Conservation (phyloP, 139 green algal species). For the Parachlorella kessleri region DNA sequence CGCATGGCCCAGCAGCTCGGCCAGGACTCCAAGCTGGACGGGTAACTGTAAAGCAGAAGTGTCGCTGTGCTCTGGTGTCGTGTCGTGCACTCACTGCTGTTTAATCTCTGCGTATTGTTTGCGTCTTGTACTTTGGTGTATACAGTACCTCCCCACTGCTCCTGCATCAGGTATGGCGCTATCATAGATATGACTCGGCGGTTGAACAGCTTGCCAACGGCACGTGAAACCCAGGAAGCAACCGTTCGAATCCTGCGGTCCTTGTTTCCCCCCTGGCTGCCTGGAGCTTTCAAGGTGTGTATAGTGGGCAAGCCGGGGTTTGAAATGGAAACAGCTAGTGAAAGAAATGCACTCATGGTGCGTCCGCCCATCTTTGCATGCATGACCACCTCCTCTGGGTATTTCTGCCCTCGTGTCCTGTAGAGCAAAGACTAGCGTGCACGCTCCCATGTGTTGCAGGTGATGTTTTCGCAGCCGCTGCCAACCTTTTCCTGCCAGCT, state of each 20-base stretch:
- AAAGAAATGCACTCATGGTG: conserved; percentile 41
- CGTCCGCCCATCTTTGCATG: neutral
- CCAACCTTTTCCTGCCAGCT: conserved; percentile 60
- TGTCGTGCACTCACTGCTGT: neutral
- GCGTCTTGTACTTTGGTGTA: too few relatives aligned
- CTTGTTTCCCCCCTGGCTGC: conserved; percentile 86
- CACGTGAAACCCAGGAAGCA: conserved; percentile 58
- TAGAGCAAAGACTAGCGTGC: too few relatives aligned
- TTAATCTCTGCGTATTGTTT: too few relatives aligned
- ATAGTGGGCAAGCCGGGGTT: neutral
- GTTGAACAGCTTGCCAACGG: conserved; percentile 67
- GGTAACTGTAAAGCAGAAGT: too few relatives aligned
- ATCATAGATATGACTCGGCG: conserved; percentile 86
- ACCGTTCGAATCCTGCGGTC: conserved; percentile 74
- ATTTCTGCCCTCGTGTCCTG: too few relatives aligned
- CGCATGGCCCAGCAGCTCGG: conserved; percentile 77
- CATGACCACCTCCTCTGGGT: neutral
- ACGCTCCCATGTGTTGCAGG: too few relatives aligned
- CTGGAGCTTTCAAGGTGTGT: conserved; percentile 54
- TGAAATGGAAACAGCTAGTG: neutral
- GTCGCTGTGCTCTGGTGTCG: too few relatives aligned
- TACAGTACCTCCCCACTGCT: too few relatives aligned
- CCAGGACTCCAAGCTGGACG: conserved; percentile 54
- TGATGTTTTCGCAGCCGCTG: conserved; percentile 58
- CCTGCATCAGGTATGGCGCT: conserved; percentile 79